A percentile compares a stretch with the other conserved stretches of the same genome.
Evolutionary conservation across 441 rosid genomes (phyloP).

Genomic region (Hura crepitans): DNA sequence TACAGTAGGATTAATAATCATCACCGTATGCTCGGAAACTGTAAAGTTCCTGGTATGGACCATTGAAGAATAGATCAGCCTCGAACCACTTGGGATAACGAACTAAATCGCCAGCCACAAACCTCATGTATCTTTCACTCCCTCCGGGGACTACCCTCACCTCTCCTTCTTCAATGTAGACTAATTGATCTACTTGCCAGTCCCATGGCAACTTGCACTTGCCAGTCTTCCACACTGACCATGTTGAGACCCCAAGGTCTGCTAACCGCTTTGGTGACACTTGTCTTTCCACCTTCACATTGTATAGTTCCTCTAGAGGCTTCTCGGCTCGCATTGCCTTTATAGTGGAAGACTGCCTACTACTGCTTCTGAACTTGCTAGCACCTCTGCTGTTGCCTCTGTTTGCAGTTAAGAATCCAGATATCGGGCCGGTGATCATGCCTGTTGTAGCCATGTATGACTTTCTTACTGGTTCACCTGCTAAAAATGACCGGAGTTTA

Average conservation of each 20-base stretch:
- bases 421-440: conserved; percentile 37
- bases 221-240: conserved; percentile 93
- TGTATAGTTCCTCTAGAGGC: conserved; percentile 72
- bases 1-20: conserved; percentile 29
- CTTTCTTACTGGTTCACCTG: conserved; percentile 21
- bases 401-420: conserved; percentile 32
- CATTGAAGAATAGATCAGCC: conserved; percentile 87
- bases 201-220: conserved; percentile 83
- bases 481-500: neutral
- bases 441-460: conserved; percentile 36
- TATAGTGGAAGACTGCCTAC: conserved; percentile 27
- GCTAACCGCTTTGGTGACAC: conserved; percentile 49
- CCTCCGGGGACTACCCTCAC: conserved; percentile 94
- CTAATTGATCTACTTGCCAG: conserved; percentile 94
- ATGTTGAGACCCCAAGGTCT: conserved; percentile 47
- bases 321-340: conserved; percentile 60
- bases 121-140: conserved; percentile 65
- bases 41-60: conserved; percentile 74
- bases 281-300: conserved; percentile 68
- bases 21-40: conserved; percentile 86
- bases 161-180: conserved; percentile 94
- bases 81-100: conserved; percentile 97
- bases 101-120: conserved; percentile 82
- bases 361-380: conserved; percentile 10
- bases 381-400: conserved; percentile 26